Evolutionary conservation across 306 rosid genomes (phyloP), one percentile per base, ranked within the genome.

Genomic region (Castanospermum australe): DNA sequence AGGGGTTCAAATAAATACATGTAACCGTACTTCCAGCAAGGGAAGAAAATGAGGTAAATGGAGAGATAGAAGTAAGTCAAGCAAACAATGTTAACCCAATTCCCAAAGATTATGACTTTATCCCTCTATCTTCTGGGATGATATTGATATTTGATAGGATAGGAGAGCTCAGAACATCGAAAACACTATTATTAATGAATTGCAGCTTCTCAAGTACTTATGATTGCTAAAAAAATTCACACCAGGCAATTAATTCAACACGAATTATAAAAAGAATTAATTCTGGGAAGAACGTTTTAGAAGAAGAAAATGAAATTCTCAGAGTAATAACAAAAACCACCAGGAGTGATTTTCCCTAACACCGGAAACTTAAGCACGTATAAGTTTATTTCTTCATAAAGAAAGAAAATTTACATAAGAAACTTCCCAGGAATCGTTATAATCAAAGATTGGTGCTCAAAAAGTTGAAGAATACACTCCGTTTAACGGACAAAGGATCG

Each of bases 131-230:
- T 57, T 51, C 30, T 50, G 22, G 11, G 25, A 6, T 52, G 12
- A 42, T 42, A 42, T 42, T 42, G 12, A 42, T 42, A 42, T n/a
- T n/a, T n/a, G n/a, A n/a, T n/a, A n/a, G 48, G 25, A 52, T 52
- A n/a, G 28, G 28, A 63, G 47, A 63, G 69, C 70, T 63, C 69
- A 18, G 36, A 22, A 32, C 41, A 33, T 33, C 0, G 17, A 73
- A 20, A 35, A 39, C 54, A 51, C 4, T n/a, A 28, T n/a, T 36
- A 42, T 67, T 25, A 67, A 62, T 30, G 64, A 69, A 71, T 64
- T 22, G 50, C 44, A 77, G 69, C 47, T 59, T 32, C 69, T 21
- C 11, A 74, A 79, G 22, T 59, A 60, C 67, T 64, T 36, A 56
- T 55, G 35, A 70, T n/a, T 33, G 61, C 61, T 9, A n/a, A 32